Conservation (phyloP, 176 grass and related monocot species). For the Carex myosuroides region DNA sequence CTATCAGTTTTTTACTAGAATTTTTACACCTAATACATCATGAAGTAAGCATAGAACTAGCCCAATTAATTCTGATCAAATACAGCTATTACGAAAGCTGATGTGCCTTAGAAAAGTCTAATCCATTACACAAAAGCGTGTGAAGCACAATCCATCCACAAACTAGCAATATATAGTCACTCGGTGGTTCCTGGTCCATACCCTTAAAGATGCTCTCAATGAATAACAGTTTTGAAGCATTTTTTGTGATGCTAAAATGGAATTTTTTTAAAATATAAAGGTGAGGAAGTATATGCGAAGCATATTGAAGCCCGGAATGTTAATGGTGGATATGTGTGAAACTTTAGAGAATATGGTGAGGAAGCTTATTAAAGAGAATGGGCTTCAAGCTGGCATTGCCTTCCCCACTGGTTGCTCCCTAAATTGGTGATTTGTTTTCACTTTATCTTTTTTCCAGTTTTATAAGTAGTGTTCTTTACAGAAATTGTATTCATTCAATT, state of each 20-base stretch:
- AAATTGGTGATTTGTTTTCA: constrained; percentile 33
- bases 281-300: constrained; percentile 92
- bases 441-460: not conserved
- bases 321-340: constrained; percentile 92
- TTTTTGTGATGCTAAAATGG: not conserved
- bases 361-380: constrained; percentile 35
- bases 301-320: constrained; percentile 88
- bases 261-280: constrained; percentile 27
- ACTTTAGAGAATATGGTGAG: constrained; percentile 46
- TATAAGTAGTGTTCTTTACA: not conserved
- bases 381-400: constrained; percentile 50
- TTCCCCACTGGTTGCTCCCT: constrained; percentile 52
- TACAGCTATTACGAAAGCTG: too few species aligned
- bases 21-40: too few species aligned
- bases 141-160: too few species aligned
- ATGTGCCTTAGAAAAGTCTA: too few species aligned
- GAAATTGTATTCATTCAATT: not conserved
- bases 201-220: not conserved
- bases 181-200: too few species aligned
- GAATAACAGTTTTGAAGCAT: not conserved
- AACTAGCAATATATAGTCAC: too few species aligned
- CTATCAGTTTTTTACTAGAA: too few species aligned
- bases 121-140: too few species aligned
- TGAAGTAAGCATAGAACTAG: too few species aligned
- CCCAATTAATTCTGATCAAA: too few species aligned